Evolutionary conservation across 2,329 filamentous ascomycete species (phyloP).

Genomic region (Zasmidium cellare): DNA sequence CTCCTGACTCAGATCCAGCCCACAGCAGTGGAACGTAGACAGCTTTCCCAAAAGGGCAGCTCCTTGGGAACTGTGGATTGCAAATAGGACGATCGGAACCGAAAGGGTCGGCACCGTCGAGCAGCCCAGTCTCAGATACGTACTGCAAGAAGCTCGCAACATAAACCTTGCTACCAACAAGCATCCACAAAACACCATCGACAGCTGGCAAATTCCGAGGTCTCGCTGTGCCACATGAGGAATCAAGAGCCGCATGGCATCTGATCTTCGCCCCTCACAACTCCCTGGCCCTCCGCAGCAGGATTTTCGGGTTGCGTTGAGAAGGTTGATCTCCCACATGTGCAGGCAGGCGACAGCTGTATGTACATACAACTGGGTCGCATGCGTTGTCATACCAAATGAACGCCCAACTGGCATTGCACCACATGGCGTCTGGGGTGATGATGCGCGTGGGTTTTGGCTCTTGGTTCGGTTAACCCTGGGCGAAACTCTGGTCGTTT

Average conservation of each 20-base stretch:
- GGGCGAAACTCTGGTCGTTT: slow-evolving; percentile 1
- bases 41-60: background rate
- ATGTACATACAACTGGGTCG: background rate
- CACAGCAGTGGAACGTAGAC: background rate
- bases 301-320: no score
- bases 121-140: background rate
- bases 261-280: no score
- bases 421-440: slow-evolving; percentile 2
- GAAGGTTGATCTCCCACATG: background rate
- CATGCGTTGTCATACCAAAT: background rate
- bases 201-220: background rate
- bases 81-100: background rate
- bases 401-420: background rate
- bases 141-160: background rate
- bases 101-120: background rate
- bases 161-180: background rate
- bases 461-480: slow-evolving; percentile 3
- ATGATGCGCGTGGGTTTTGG: background rate
- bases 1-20: background rate
- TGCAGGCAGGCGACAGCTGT: background rate
- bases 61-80: background rate
- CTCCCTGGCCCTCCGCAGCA: no score
- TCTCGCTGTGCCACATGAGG: background rate
- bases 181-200: background rate
- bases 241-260: background rate